Base-by-base conservation (phyloP, 2,329 filamentous ascomycete genomes). In the Fusarium papillatum region DNA sequence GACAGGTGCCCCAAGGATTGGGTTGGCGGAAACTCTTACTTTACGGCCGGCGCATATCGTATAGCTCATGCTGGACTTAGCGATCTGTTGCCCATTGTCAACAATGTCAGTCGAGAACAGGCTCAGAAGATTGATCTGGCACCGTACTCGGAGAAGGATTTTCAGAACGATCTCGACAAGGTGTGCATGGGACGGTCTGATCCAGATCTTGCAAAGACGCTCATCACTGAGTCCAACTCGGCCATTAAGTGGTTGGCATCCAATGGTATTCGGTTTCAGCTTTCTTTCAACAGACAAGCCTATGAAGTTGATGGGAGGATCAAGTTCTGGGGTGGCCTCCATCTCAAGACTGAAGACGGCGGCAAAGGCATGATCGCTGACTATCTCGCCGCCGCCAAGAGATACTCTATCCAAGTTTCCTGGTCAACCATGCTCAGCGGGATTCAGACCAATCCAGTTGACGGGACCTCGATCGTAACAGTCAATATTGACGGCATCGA, bases 231-330 rank as follows among this genome's bases (percentile, higher is more conserved):
- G 24, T 90, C 87, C 1, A 87, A 87, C 64, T 81, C 80, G 0
- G 82, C 89, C 0, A 81, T 92, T 10, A 87, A 88, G 76, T 93
- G 91, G 91, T 83, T 93, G 3, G 85, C 85, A 2, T 73, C 80
- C 59, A 86, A 90, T 48, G 91, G 91, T 0, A 82, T 92, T 4
- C 84, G 86, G 2, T 93, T 91, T 76, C 87, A 91, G 77, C 83
- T 94, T 5, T 89, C 87, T 3, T 93, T 93, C 81, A 90, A 93
- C 70, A 85, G 92, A 4, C 92, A 94, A 78, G 90, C 92, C 0
- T 94, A 92, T 79, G 85, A 91, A 68, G 87, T 93, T n/a, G 85
- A 90, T 63, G 90, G 89, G 1, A 84, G 88, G 29, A 38, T 38
- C 13, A 57, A 57, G 53, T 57, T 57, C 31, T 57, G 53, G 53